Conservation (phyloP, 345 rosid species). For the Eucalyptus urophylla region DNA sequence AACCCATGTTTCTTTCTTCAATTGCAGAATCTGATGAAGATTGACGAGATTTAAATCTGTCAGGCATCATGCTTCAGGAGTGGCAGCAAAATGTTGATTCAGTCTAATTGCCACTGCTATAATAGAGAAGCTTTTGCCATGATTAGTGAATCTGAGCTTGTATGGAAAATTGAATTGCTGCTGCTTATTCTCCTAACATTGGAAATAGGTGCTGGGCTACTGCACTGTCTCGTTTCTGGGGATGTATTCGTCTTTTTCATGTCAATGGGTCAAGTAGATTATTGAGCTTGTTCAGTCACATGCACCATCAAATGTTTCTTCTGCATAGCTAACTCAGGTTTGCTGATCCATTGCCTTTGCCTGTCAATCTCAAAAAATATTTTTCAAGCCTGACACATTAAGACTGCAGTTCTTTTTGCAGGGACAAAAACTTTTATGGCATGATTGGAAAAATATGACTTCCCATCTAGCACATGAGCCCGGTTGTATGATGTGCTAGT, state of each 20-base stretch:
- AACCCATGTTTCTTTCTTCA: background rate
- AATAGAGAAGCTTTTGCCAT: background rate
- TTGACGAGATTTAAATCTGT: background rate
- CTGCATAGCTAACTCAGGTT: background rate
- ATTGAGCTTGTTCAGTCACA: background rate
- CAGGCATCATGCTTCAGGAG: background rate
- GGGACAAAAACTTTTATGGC: background rate
- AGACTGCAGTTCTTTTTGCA: background rate
- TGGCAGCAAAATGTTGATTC: background rate
- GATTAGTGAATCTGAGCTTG: background rate
- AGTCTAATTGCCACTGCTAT: background rate
- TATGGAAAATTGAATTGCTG: background rate
- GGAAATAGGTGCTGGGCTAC: background rate
- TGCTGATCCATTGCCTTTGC: background rate
- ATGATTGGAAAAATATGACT: background rate
- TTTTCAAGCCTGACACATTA: background rate
- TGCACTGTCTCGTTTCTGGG: background rate
- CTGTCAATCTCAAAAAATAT: background rate
- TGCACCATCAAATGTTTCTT: background rate
- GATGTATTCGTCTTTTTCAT: background rate
- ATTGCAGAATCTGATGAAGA: conserved; percentile 47
- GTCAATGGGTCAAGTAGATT: background rate
- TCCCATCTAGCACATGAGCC: background rate
- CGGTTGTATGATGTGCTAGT: background rate
- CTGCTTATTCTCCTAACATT: background rate